Evolutionary conservation across 805 yeast species (phyloP).

Genomic region (Cyberlindnera petersonii): DNA sequence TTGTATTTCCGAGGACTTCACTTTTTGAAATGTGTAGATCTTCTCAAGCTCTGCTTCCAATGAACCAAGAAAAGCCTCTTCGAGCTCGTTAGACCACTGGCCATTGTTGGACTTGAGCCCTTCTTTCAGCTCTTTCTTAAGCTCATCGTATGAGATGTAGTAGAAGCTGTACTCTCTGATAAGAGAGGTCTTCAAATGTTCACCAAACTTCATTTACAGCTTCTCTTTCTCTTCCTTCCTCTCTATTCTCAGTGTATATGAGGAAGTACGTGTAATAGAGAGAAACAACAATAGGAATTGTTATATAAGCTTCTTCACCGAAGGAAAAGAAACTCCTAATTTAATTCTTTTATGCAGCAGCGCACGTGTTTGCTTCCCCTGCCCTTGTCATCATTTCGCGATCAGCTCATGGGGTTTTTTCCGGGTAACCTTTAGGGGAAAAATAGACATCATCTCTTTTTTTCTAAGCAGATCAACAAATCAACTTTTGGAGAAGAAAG

Average conservation of each 20-base stretch:
- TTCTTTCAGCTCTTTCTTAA: conserved; percentile 75
- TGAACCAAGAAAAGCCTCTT: conserved; percentile 70
- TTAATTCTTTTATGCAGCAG: background rate
- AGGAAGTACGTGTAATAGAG: too few relatives aligned
- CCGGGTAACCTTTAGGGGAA: too few relatives aligned
- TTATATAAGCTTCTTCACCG: background rate
- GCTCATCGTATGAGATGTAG: conserved; percentile 87
- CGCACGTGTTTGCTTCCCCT: conserved; percentile 2
- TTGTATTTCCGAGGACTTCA: conserved; percentile 80
- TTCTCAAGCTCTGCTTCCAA: conserved; percentile 86
- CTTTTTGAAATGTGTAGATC: conserved; percentile 85
- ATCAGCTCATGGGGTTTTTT: too few relatives aligned
- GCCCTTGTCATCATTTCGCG: background rate
- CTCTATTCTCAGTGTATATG: too few relatives aligned
- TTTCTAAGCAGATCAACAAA: too few relatives aligned
- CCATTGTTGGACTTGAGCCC: conserved; percentile 54
- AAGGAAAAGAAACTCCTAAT: background rate
- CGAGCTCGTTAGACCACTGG: conserved; percentile 72
- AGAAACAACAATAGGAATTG: too few relatives aligned
- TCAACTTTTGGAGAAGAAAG: too few relatives aligned
- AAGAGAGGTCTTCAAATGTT: conserved; percentile 81
- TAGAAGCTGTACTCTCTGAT: conserved; percentile 89
- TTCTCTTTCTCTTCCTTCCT: too few relatives aligned
- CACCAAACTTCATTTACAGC: conserved; percentile 98
- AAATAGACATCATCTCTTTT: too few relatives aligned